Conservation (phyloP, 192 early-diverging fungal species). For the Coemansia sp. region DNA sequence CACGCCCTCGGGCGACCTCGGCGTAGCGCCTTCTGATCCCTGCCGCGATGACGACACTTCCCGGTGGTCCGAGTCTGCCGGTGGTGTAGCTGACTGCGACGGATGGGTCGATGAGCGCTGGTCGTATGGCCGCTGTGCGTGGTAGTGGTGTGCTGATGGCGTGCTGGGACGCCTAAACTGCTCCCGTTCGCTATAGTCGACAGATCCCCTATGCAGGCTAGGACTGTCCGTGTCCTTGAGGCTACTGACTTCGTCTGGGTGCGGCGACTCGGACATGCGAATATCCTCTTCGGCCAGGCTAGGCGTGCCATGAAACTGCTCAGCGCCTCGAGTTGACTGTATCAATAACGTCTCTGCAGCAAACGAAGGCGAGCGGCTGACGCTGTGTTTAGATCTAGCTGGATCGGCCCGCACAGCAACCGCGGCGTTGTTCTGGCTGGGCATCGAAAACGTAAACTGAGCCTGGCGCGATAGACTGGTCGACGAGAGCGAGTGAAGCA, state of each 20-base stretch:
- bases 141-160: background rate
- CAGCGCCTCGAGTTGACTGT: background rate
- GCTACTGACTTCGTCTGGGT: slow-evolving; percentile 10
- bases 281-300: slow-evolving; percentile 44
- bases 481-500: slow-evolving; percentile 19
- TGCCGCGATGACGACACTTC: background rate
- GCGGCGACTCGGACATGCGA: slow-evolving; percentile 51
- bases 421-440: slow-evolving; percentile 4
- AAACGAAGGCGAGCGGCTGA: background rate
- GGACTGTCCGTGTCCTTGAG: slow-evolving; percentile 8
- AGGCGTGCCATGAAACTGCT: slow-evolving; percentile 5
- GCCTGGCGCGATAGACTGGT: slow-evolving; percentile 35
- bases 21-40: slow-evolving; percentile 11
- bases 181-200: background rate
- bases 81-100: slow-evolving; percentile 21
- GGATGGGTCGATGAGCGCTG: slow-evolving; percentile 17
- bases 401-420: background rate
- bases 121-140: background rate
- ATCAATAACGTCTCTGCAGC: background rate
- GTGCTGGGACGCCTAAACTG: background rate
- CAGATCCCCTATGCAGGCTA: background rate
- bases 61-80: background rate
- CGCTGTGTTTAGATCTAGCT: background rate
- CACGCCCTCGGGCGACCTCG: slow-evolving; percentile 22
- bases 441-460: slow-evolving; percentile 39